Evolutionary conservation across 1,284 basidiomycete genomes (phyloP), one percentile per base, ranked within the genome.

Genomic region (Ganoderma boninense): DNA sequence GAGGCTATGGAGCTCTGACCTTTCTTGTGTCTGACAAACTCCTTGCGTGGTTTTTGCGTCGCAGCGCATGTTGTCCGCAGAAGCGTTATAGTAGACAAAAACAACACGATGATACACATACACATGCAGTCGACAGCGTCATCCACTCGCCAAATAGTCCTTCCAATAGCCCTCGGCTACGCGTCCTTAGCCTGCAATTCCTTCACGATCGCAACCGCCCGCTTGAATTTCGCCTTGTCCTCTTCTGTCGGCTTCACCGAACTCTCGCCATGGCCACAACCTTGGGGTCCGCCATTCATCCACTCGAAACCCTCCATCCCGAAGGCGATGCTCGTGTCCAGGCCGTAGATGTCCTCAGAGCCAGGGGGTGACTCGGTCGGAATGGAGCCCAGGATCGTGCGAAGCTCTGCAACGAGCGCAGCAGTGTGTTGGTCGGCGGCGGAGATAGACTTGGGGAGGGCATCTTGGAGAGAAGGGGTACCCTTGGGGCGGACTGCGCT

Each of bases 311-410:
- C 87, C 0, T 86, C 87, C 67, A 85, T 87, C 11, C 85, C 86
- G 82, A 86, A 92, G 11, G 86, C 81, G 73, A 94, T 93, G 77
- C 89, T 88, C 18, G 85, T 91, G 77, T 93, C 85, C 72, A 89
- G 69, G 0, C 89, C 89, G 74, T 94, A 94, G 68, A 93, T 89
- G 75, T 94, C 92, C 75, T 90, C 79, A 67, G 85, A 87, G 1
- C 90, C 90, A 0, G 87, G 86, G 2, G 89, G 90, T 2, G 79
- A 75, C 78, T 93, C 92, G 1, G 81, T 86, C 49, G 90, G 87
- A 68, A 92, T 75, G 2, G 76, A 72, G 77, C 87, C 88, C 64
- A 94, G 80, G 78, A 93, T 90, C 4, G 35, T 64, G 61, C 90
- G 81, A 23, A 94, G 84, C 77, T 90, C 87, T 23, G 84, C 81